A percentile compares a stretch with the other conserved stretches of the same genome.
Evolutionary conservation across 2,329 filamentous ascomycete species (phyloP).

Genomic region (Colletotrichum chlorophyti): DNA sequence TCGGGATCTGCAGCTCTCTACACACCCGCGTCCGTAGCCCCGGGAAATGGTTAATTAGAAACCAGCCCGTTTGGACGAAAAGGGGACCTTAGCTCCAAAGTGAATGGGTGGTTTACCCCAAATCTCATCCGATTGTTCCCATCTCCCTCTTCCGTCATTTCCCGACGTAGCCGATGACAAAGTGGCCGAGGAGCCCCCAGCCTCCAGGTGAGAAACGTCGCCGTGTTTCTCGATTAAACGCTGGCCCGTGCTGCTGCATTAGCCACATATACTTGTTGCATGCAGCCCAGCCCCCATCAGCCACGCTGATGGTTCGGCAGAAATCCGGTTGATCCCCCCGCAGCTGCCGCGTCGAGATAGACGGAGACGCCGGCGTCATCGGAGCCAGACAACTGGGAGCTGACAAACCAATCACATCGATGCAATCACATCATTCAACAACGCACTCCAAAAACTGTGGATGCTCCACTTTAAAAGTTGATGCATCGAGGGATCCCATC

Average conservation of each 20-base stretch:
- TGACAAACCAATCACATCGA: background rate
- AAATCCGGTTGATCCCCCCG: background rate
- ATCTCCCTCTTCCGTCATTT: conserved; percentile 19
- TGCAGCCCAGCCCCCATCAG: background rate
- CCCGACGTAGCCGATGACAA: conserved; percentile 17
- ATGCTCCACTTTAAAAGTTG: conserved; percentile 21
- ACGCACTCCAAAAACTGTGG: background rate
- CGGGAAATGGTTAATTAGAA: too few relatives aligned
- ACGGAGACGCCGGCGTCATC: conserved; percentile 19
- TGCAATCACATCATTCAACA: conserved; percentile 9
- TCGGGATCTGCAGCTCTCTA: background rate
- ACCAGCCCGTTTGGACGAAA: too few relatives aligned
- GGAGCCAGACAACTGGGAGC: background rate
- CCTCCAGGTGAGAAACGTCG: too few relatives aligned
- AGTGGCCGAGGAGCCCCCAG: background rate
- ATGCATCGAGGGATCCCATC: background rate
- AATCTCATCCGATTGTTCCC: conserved; percentile 18
- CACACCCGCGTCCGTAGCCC: conserved; percentile 19
- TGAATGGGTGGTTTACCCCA: conserved; percentile 8
- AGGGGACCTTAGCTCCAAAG: too few relatives aligned
- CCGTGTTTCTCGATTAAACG: too few relatives aligned
- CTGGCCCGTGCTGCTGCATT: background rate
- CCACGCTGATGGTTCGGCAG: background rate
- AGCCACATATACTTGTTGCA: background rate
- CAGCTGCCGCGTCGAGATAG: too few relatives aligned